A percentile compares a stretch with the other conserved stretches of the same genome.
These are phyloP conservation scores for Turritis glabra DNA, from an alignment of 345 rosid species.

Conservation along the genomic window DNA sequence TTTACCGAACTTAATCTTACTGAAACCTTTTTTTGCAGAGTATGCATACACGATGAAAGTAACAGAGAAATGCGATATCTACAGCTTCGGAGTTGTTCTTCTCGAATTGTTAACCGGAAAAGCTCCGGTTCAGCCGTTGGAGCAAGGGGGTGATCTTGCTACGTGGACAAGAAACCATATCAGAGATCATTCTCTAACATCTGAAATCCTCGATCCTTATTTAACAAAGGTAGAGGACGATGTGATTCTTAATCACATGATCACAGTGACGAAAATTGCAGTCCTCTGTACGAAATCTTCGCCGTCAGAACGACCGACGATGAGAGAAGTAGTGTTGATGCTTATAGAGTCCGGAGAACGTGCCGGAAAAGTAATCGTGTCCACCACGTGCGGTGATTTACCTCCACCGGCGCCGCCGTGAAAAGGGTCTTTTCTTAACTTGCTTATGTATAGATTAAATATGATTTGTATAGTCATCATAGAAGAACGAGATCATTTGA, in stretches of 20 bases:
- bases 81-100: conserved; percentile 92
- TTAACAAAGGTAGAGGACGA: conserved; percentile 56
- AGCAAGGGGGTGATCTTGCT: conserved; percentile 91
- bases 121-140: conserved; percentile 82
- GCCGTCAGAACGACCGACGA: conserved; percentile 81
- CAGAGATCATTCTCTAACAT: conserved; percentile 50
- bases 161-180: conserved; percentile 68
- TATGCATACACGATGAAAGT: conserved; percentile 98
- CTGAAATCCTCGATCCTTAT: conserved; percentile 63
- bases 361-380: conserved; percentile 43
- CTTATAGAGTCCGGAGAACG: conserved; percentile 69
- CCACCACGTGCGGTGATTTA: conserved; percentile 43
- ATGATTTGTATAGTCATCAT: conserved; percentile 39
- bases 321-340: conserved; percentile 85
- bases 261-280: conserved; percentile 74
- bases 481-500: conserved; percentile 12
- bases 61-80: conserved; percentile 93
- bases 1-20: not conserved
- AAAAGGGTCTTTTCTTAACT: not conserved
- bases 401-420: conserved; percentile 37
- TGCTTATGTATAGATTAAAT: conserved; percentile 32
- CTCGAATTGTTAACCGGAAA: conserved; percentile 81
- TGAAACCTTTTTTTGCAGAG: conserved; percentile 45
- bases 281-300: conserved; percentile 67
- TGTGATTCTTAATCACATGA: conserved; percentile 63